phyloP scores from a whole-genome alignment of 352 stramenopile genomes.

The Phytophthora aleatoria region DNA sequence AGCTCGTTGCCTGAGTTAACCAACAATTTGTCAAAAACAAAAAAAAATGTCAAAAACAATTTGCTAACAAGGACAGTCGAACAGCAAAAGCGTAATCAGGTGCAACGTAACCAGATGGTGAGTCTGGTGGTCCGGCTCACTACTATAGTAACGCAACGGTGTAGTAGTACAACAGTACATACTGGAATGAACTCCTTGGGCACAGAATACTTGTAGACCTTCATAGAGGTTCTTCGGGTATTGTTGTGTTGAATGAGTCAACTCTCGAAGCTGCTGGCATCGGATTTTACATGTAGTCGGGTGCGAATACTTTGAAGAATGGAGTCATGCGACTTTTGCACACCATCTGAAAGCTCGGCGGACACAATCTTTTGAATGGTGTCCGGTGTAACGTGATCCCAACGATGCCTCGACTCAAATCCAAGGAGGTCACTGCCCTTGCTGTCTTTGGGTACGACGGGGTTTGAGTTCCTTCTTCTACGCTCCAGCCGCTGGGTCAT shows the following conservation, averaged over 20 bases:
- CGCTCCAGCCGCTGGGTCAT: not conserved
- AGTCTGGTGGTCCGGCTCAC: conserved; percentile 16
- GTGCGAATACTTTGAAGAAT: too few species aligned
- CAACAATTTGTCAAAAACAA: too few species aligned
- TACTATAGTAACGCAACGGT: not conserved
- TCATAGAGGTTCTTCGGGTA: too few species aligned
- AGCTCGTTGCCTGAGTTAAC: too few species aligned
- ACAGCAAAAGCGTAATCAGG: conserved; percentile 20
- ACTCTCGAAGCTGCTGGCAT: too few species aligned
- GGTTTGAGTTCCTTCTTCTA: not conserved
- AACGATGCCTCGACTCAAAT: conserved; percentile 21
- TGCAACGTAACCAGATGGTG: conserved; percentile 10
- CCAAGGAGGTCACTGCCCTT: conserved; percentile 2
- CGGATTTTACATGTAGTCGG: too few species aligned
- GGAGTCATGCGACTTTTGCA: conserved; percentile 11
- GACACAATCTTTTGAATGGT: conserved; percentile 14
- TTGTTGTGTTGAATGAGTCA: too few species aligned
- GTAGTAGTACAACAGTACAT: too few species aligned
- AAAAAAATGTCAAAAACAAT: not conserved
- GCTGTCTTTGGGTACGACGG: conserved; percentile 1
- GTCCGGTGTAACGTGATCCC: conserved; percentile 13
- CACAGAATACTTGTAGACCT: too few species aligned
- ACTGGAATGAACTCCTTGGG: too few species aligned
- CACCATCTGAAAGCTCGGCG: conserved; percentile 15
- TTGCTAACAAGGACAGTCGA: conserved; percentile 8